phyloP scores from a whole-genome alignment of 2,329 filamentous ascomycete genomes.

The Trematosphaeria pertusa region DNA sequence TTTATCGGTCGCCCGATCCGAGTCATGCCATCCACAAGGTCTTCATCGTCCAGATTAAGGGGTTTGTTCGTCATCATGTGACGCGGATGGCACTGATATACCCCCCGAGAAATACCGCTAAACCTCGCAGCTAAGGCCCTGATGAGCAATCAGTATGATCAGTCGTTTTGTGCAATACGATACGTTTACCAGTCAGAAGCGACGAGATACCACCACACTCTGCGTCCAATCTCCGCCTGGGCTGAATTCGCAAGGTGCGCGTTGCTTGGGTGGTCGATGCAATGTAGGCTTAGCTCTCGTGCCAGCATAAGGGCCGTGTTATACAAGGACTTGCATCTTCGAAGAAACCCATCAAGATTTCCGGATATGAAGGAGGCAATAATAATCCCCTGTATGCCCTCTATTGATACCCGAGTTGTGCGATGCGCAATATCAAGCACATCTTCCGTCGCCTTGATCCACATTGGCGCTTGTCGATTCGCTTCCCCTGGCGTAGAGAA shows the following conservation, averaged over 20 bases:
- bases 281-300: slow-evolving; percentile 22
- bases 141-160: slow-evolving; percentile 10
- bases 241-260: slow-evolving; percentile 27
- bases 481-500: slow-evolving; percentile 26
- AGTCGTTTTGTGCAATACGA: neutral
- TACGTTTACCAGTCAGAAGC: slow-evolving; percentile 19
- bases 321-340: slow-evolving; percentile 39
- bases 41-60: slow-evolving; percentile 45
- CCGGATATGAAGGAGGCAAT: slow-evolving; percentile 41
- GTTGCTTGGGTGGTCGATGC: slow-evolving; percentile 20
- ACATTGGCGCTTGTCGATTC: slow-evolving; percentile 32
- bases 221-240: slow-evolving; percentile 43
- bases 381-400: slow-evolving; percentile 48
- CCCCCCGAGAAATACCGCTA: slow-evolving; percentile 44
- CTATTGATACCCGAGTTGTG: slow-evolving; percentile 31
- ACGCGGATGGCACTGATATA: slow-evolving; percentile 45
- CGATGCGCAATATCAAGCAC: slow-evolving; percentile 42
- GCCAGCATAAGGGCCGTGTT: slow-evolving; percentile 36
- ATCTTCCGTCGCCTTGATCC: slow-evolving; percentile 41
- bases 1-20: slow-evolving; percentile 21
- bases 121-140: slow-evolving; percentile 42
- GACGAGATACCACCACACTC: slow-evolving; percentile 52
- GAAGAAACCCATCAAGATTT: slow-evolving; percentile 44
- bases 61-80: slow-evolving; percentile 51
- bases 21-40: slow-evolving; percentile 36